Percentiles rank a stretch among this genome's conserved stretches.
phyloP scores from a whole-genome alignment of 306 rosid species.

The Macrotyloma uniflorum region DNA sequence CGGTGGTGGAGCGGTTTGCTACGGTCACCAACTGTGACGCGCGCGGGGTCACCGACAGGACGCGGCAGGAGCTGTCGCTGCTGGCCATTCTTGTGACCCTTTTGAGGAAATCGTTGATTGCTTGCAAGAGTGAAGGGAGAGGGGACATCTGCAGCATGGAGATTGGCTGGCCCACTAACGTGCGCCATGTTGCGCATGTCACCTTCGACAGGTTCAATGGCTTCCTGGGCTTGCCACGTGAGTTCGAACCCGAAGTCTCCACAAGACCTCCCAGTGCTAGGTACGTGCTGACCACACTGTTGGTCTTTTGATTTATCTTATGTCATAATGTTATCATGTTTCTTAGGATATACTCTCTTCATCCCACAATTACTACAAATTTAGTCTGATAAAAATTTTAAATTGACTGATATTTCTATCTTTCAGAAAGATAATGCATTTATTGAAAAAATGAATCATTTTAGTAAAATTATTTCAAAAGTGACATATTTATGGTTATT shows the following conservation, averaged over 20 bases:
- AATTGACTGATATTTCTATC: too few relatives aligned
- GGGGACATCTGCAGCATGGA: slow-evolving; percentile 68
- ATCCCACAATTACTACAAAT: too few relatives aligned
- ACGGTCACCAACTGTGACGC: slow-evolving; percentile 31
- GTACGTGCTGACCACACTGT: slow-evolving; percentile 31
- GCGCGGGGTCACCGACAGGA: slow-evolving; percentile 33
- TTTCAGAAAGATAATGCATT: too few relatives aligned
- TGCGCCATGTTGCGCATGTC: slow-evolving; percentile 94
- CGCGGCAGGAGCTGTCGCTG: slow-evolving; percentile 58
- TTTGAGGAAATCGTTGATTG: slow-evolving; percentile 66
- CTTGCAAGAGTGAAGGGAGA: slow-evolving; percentile 50
- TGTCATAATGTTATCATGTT: background rate
- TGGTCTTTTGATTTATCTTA: background rate
- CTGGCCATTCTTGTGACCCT: slow-evolving; percentile 62
- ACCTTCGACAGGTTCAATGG: slow-evolving; percentile 95
- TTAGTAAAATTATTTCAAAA: too few relatives aligned
- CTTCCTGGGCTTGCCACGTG: slow-evolving; percentile 93
- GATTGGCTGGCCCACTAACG: slow-evolving; percentile 81
- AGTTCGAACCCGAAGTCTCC: slow-evolving; percentile 87
- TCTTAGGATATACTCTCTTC: too few relatives aligned
- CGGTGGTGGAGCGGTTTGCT: slow-evolving; percentile 35
- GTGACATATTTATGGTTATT: too few relatives aligned
- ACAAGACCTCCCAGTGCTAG: slow-evolving; percentile 94
- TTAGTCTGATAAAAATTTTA: too few relatives aligned
- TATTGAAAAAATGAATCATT: too few relatives aligned